Evolutionary conservation across 495 filamentous ascomycete species (phyloP), one percentile per base, ranked within the genome.

Genomic region (Penicillium canescens): DNA sequence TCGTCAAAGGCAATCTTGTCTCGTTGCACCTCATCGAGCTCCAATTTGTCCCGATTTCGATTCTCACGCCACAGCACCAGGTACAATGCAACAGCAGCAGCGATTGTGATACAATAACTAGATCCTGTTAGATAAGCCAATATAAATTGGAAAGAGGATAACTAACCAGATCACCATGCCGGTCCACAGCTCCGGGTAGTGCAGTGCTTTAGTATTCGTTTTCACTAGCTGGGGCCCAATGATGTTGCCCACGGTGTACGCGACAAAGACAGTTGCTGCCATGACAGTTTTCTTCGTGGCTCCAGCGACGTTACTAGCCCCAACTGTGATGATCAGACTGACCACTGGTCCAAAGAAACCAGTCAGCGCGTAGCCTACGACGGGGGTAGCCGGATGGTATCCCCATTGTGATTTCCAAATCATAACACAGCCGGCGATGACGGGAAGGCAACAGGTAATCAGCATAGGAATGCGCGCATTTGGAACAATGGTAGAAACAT

Each of bases 261-360:
- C 86, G 0, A 88, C 85, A 55, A 90, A 91, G 24, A 88, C 86
- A 2, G 83, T 83, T 0, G 85, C 83, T 0, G 86, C 84, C 76
- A 85, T 90, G 55, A 85, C 78, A 50, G 82, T 84, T 73, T 90
- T 90, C 68, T 93, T 93, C 6, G 87, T 91, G 14, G 86, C 82
- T 0, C 89, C 89, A 1, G 88, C 88, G 1, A 91, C 82, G 57
- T 91, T 90, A 14, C 81, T 79, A 65, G 87, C 88, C 0, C 86
- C 86, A 1, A 88, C 57, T 0, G 80, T 83, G 49, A 91, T 86
- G 40, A 83, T 82, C 26, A 90, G 68, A 24, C 78, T 82, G 0
- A 86, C 84, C 0, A 86, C 82, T 1, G 78, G 82, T 0, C 85
- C 88, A 43, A 88, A 89, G 61, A 86, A 86, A 0, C 88, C 86